A percentile compares a stretch with the other conserved stretches of the same genome.
These are phyloP conservation scores for Xanthoconium stramineum DNA, from an alignment of 768 basidiomycete species.

Conservation along the genomic window DNA sequence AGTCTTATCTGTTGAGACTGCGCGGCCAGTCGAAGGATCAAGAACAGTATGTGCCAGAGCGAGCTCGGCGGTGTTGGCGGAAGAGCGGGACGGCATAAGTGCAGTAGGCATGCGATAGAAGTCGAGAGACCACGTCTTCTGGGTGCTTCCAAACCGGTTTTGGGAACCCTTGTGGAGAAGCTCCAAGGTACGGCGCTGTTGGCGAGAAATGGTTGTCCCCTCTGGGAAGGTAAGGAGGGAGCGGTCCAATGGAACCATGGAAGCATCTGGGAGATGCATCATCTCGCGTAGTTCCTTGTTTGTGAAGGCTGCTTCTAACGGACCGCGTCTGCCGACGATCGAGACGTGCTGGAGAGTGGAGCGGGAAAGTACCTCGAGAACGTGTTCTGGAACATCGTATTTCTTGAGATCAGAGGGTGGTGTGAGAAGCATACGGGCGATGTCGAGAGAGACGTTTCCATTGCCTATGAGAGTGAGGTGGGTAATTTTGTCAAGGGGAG, in stretches of 20 bases:
- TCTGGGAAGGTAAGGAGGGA: slow-evolving; percentile 39
- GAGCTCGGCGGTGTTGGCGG: slow-evolving; percentile 37
- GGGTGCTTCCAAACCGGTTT: slow-evolving; percentile 43
- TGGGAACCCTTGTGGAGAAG: slow-evolving; percentile 66
- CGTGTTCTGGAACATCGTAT: slow-evolving; percentile 77
- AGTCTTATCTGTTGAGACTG: slow-evolving; percentile 54
- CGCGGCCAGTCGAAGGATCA: slow-evolving; percentile 44
- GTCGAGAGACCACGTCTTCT: slow-evolving; percentile 75
- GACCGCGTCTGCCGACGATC: slow-evolving; percentile 83
- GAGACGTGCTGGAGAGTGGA: slow-evolving; percentile 73
- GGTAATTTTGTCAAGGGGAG: slow-evolving; percentile 57
- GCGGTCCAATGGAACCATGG: slow-evolving; percentile 61
- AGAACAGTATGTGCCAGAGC: slow-evolving; percentile 60
- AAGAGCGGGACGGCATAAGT: slow-evolving; percentile 29
- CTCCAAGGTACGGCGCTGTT: slow-evolving; percentile 64
- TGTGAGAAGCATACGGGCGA: slow-evolving; percentile 86
- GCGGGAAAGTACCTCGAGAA: slow-evolving; percentile 61
- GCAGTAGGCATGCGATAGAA: slow-evolving; percentile 74
- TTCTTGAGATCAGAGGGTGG: slow-evolving; percentile 53
- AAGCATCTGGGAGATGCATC: slow-evolving; percentile 56
- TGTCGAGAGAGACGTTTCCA: slow-evolving; percentile 92
- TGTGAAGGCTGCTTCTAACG: slow-evolving; percentile 85
- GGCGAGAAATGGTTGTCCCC: slow-evolving; percentile 44
- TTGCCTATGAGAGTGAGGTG: slow-evolving; percentile 89
- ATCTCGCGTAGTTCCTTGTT: slow-evolving; percentile 92